Conservation (phyloP, 176 grass and related monocot genomes). For the Urochloa ruziziensis region DNA sequence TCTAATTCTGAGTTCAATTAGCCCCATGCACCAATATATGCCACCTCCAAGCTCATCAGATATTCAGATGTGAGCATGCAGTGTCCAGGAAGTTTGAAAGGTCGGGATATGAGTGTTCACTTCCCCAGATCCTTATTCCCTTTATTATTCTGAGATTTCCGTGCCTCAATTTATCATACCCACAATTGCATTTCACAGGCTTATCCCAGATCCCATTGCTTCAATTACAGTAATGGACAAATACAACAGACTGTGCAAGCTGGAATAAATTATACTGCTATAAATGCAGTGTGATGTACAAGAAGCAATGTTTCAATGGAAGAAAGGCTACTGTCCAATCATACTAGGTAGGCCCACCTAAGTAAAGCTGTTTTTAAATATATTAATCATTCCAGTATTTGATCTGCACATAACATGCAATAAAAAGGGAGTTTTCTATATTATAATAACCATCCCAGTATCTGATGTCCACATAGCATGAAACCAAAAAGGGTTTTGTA, state of each 20-base stretch:
- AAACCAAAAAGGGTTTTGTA: neutral
- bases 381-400: neutral
- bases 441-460: neutral
- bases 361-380: neutral
- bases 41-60: neutral
- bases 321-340: neutral
- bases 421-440: neutral
- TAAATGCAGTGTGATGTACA: neutral
- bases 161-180: neutral
- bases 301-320: neutral
- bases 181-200: neutral
- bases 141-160: neutral
- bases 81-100: neutral
- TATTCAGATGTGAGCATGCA: neutral
- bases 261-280: neutral
- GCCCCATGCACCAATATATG: neutral
- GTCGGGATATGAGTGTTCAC: neutral
- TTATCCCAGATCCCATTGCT: neutral
- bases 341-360: neutral
- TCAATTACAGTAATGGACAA: neutral
- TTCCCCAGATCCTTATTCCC: neutral
- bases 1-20: neutral
- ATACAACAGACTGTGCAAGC: neutral
- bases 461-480: neutral
- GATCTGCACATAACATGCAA: neutral